Base-by-base conservation (phyloP, 2,329 filamentous ascomycete genomes). In the Tolypocladium capitatum region DNA sequence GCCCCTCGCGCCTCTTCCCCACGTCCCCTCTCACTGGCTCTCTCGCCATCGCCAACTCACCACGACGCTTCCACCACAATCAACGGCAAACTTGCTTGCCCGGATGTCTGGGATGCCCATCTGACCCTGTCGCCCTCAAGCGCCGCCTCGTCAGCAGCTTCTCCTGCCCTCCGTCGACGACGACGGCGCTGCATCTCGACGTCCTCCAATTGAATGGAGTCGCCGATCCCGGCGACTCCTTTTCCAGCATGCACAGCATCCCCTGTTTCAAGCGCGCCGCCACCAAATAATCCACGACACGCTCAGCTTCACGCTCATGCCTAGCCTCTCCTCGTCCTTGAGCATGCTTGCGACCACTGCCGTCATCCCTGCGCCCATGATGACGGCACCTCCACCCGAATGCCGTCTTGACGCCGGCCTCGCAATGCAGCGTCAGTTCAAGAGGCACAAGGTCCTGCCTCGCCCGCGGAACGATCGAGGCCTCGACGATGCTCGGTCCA, bases 361-460 rank as follows among this genome's bases (percentile, higher is more conserved):
- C 46, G 34, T 47, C 48, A 21, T 46, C 48, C 49, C 56, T 47
- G 52, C 63, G 51, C 57, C 63, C 54, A 58, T 56, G 52, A 66
- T 67, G 63, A 56, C 60, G 53, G 59, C 57, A 47, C 51, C 58
- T 46, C 51, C 60, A 46, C 53, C 56, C 43, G 57, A 64, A 48
- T 56, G 60, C 53, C 55, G 54, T 33, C 48, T 59, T 27, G 54
- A 59, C 49, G 54, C 58, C 46, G 54, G 51, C 51, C 52, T 59
- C 40, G 58, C 55, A 27, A 56, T 55, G 34, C 63, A 66, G 45
- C 62, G 62, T 49, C 67, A 66, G 51, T 72, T 73, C 60, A 72
- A 67, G 54, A 72, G 63, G 53, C 70, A 72, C 59, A 72, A 72
- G 58, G 53, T 62, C 44, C 56, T 73, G 24, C 70, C 70, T 50